Evolutionary conservation across 2,329 filamentous ascomycete genomes (phyloP), one percentile per base, ranked within the genome.

Genomic region (Lachnellula subtilissima): DNA sequence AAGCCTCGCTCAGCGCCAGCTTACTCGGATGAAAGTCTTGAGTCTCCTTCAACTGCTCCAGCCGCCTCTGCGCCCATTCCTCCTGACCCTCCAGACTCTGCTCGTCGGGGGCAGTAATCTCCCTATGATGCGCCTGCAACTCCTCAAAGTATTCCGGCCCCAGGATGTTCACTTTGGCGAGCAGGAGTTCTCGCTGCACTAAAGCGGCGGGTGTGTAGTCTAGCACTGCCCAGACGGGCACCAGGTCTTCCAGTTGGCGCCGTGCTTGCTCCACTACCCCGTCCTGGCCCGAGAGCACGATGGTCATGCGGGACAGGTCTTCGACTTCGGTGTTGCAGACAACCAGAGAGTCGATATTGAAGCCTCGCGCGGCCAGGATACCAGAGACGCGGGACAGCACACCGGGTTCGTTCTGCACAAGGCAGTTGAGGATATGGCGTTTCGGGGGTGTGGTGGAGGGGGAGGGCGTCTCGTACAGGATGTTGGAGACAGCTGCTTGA

Each of bases 111-210:
- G 79, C 78, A 11, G 83, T 86, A 73, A 97, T 96, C 76, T 97
- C 94, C 57, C 92, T 86, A 75, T 99, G 94, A 74, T 99, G 94
- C 54, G 91, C 87, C 64, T 97, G 85, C 55, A 99, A 82, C 76
- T 99, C 94, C 76, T 97, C 93, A 67, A 97, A 99, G 76, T 96
- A 97, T 78, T 99, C 94, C 5, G 94, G 94, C 0, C 94, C 94
- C 39, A 99, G 82, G 59, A 96, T 96, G 73, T 93, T 96, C 75
- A 99, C 84, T 80, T 99, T 99, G 67, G 94, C 93, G 39, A 99
- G 84, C 8, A 99, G 82, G 32, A 99, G 81, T 75, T 99, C 94
- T 61, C 94, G 87, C 82, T 99, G 94, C 19, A 99, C 94, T 23
- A 99, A 84, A 2, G 94, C 90, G 5, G 94, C 87, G 59, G 85